Percentiles rank a stretch among this genome's conserved stretches.
phyloP scores from a whole-genome alignment of 73 alveolate species.

The Loxodes magnus region DNA sequence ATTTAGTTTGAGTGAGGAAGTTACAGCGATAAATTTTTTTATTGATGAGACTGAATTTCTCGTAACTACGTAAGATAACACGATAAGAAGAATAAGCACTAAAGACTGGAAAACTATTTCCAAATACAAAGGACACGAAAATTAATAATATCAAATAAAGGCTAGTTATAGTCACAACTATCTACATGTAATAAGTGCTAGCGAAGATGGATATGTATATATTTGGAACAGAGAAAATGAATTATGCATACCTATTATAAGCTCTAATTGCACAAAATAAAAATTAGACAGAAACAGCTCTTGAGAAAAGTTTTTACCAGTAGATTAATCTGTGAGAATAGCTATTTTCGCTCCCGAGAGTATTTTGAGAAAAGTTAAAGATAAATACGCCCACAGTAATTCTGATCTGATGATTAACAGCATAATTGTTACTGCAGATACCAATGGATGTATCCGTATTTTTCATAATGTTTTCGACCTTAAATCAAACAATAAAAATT shows the following conservation, averaged over 20 bases:
- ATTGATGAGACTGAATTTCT: conserved; percentile 46
- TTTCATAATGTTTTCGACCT: too few relatives aligned
- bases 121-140: conserved; percentile 68
- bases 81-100: conserved; percentile 55
- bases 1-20: conserved; percentile 65
- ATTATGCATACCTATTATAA: not conserved
- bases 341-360: conserved; percentile 5
- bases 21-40: conserved; percentile 58
- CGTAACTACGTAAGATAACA: conserved; percentile 68
- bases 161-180: conserved; percentile 46
- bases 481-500: too few relatives aligned
- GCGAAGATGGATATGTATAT: conserved; percentile 75
- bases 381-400: too few relatives aligned
- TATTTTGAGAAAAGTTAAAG: not conserved
- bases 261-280: not conserved
- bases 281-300: not conserved
- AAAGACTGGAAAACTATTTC: conserved; percentile 38
- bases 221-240: conserved; percentile 70
- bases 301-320: not conserved
- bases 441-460: too few relatives aligned
- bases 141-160: conserved; percentile 47
- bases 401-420: too few relatives aligned
- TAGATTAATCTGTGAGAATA: not conserved
- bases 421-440: too few relatives aligned
- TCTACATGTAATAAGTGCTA: conserved; percentile 58